Evolutionary conservation across 2,329 filamentous ascomycete genomes (phyloP).

Genomic region (Hypoxylon rubiginosum): DNA sequence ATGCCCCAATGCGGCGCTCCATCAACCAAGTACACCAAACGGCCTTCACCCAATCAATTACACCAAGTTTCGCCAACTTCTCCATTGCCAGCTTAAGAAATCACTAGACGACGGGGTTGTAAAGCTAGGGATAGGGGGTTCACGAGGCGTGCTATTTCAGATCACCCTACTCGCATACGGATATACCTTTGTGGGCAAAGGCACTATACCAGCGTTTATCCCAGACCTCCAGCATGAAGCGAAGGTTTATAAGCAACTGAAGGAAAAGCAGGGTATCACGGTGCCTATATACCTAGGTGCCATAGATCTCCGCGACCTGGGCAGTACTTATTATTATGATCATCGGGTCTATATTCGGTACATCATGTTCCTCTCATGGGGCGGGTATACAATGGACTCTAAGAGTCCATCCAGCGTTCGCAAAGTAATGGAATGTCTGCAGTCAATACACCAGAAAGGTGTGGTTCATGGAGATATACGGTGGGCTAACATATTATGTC

Average conservation of each 20-base stretch:
- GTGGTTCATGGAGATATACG: slow-evolving; percentile 49
- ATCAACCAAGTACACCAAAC: slow-evolving; percentile 42
- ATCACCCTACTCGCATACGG: slow-evolving; percentile 57
- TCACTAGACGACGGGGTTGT: slow-evolving; percentile 52
- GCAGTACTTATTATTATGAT: slow-evolving; percentile 53
- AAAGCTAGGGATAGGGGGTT: slow-evolving; percentile 49
- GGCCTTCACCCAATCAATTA: slow-evolving; percentile 50
- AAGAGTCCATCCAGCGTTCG: neutral
- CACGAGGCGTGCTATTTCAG: slow-evolving; percentile 57
- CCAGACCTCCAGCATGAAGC: slow-evolving; percentile 54
- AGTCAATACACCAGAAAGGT: slow-evolving; percentile 43
- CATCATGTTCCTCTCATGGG: slow-evolving; percentile 55
- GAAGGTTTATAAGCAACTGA: slow-evolving; percentile 53
- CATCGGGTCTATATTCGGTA: slow-evolving; percentile 51
- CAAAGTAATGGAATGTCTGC: neutral
- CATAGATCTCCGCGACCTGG: slow-evolving; percentile 53
- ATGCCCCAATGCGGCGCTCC: slow-evolving; percentile 57
- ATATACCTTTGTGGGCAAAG: too few species aligned
- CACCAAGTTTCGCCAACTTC: slow-evolving; percentile 48
- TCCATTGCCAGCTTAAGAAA: slow-evolving; percentile 50
- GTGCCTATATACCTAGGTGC: slow-evolving; percentile 57
- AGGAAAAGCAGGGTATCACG: slow-evolving; percentile 52
- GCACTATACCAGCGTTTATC: slow-evolving; percentile 53
- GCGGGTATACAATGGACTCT: slow-evolving; percentile 36
- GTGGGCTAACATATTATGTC: slow-evolving; percentile 46